phyloP scores from a whole-genome alignment of 208 protist species.

The Acanthamoeba triangularis region DNA sequence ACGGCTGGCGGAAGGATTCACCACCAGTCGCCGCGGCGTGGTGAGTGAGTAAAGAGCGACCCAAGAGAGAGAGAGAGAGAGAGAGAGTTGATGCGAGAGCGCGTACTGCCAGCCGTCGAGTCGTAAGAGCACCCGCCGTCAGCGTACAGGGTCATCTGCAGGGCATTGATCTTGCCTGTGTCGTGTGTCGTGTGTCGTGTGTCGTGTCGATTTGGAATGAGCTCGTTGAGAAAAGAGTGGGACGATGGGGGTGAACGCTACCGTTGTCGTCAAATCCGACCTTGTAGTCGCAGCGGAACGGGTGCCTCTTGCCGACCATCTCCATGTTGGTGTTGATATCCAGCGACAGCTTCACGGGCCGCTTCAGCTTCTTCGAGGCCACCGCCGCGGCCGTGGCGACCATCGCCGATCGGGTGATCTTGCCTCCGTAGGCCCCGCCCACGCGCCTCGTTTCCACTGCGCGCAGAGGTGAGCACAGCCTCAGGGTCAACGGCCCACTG shows the following conservation, averaged over 20 bases:
- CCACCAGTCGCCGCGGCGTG: background rate
- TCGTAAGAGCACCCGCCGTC: slow-evolving; percentile 10
- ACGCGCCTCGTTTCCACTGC: slow-evolving; percentile 53
- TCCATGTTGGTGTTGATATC: slow-evolving; percentile 49
- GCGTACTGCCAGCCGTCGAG: background rate
- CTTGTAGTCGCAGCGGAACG: slow-evolving; percentile 63
- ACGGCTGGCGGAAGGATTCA: background rate
- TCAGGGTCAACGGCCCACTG: background rate
- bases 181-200: background rate
- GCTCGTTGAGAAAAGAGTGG: background rate
- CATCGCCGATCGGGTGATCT: slow-evolving; percentile 45
- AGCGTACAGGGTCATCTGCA: slow-evolving; percentile 45
- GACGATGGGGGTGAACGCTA: background rate
- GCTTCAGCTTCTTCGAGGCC: slow-evolving; percentile 36
- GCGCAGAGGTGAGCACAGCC: background rate
- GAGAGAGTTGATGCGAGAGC: background rate
- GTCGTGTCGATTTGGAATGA: too few relatives aligned
- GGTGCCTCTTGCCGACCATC: slow-evolving; percentile 42
- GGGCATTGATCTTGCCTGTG: slow-evolving; percentile 25
- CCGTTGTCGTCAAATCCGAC: slow-evolving; percentile 66
- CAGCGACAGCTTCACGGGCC: slow-evolving; percentile 11
- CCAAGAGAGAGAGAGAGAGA: too few relatives aligned
- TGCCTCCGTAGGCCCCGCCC: slow-evolving; percentile 78
- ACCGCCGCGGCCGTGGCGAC: slow-evolving; percentile 71
- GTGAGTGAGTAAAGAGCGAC: too few relatives aligned